phyloP scores from a whole-genome alignment of 129 eudicot genomes.

The Tanacetum coccineum region DNA sequence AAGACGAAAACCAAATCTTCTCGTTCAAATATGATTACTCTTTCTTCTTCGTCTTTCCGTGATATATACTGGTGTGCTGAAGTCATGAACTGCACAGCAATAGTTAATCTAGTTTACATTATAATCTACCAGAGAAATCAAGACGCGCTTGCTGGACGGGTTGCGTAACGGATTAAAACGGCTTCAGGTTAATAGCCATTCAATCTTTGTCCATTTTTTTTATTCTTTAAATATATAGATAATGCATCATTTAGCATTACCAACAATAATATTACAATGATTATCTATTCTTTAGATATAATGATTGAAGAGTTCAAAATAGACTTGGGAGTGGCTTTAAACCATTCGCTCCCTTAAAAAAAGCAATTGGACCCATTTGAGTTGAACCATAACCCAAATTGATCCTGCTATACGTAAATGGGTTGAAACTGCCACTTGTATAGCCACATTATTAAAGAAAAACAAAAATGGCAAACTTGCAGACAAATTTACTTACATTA shows the following conservation, averaged over 20 bases:
- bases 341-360: too few relatives aligned
- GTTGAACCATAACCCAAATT: not conserved
- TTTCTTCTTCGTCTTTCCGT: conserved; percentile 83
- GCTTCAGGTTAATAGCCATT: not conserved
- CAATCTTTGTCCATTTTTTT: conserved; percentile 1
- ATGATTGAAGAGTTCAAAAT: not conserved
- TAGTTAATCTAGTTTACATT: not conserved
- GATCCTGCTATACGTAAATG: conserved; percentile 1
- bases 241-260: not conserved
- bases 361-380: not conserved
- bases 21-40: conserved; percentile 79
- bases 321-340: too few relatives aligned
- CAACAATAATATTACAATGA: not conserved
- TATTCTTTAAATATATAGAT: too few relatives aligned
- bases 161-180: too few relatives aligned
- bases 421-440: not conserved
- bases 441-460: not conserved
- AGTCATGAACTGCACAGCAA: conserved; percentile 82
- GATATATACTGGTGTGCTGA: conserved; percentile 91
- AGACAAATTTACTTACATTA: conserved; percentile 49
- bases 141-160: not conserved
- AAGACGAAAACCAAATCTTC: conserved; percentile 89
- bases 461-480: not conserved
- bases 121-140: not conserved
- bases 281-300: not conserved